A percentile compares a stretch with the other conserved stretches of the same genome.
These are phyloP conservation scores for Geotrichum carabidarum DNA, from an alignment of 1,139 yeast species.

Conservation along the genomic window DNA sequence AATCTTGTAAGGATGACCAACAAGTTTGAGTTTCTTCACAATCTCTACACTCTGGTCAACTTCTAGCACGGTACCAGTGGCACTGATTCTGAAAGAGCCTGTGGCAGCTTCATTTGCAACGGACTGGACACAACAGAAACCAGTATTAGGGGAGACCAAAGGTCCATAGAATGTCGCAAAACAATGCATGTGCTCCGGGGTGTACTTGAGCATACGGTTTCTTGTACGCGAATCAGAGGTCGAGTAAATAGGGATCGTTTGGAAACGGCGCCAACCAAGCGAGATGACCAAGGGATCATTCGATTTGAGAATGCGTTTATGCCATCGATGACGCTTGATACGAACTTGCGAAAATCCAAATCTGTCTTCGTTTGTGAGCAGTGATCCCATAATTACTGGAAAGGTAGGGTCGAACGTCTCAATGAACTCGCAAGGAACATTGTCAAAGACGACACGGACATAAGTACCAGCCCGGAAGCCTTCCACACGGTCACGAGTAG, in stretches of 20 bases:
- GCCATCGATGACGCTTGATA: constrained; percentile 98
- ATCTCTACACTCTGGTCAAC: constrained; percentile 84
- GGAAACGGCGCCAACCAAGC: constrained; percentile 97
- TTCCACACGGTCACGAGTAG: constrained; percentile 73
- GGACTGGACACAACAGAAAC: constrained; percentile 90
- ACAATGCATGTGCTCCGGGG: constrained; percentile 98
- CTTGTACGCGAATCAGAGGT: constrained; percentile 96
- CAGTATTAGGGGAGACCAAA: constrained; percentile 92
- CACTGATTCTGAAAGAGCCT: constrained; percentile 89
- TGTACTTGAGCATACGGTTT: constrained; percentile 94
- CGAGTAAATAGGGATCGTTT: constrained; percentile 90
- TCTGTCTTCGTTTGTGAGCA: constrained; percentile 82
- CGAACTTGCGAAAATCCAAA: constrained; percentile 92
- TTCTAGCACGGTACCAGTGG: constrained; percentile 96
- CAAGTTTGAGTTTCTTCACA: constrained; percentile 90
- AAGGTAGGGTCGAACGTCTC: constrained; percentile 78
- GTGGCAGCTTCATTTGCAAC: constrained; percentile 81
- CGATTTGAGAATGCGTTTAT: constrained; percentile 87
- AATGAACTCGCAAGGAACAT: constrained; percentile 84
- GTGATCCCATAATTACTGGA: constrained; percentile 88
- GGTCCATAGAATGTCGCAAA: constrained; percentile 97
- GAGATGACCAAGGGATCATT: constrained; percentile 93
- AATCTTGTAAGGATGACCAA: constrained; percentile 89
- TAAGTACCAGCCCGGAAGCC: constrained; percentile 93
- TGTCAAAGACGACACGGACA: constrained; percentile 79